Conservation (phyloP, 306 rosid species). For the Corylus avellana region DNA sequence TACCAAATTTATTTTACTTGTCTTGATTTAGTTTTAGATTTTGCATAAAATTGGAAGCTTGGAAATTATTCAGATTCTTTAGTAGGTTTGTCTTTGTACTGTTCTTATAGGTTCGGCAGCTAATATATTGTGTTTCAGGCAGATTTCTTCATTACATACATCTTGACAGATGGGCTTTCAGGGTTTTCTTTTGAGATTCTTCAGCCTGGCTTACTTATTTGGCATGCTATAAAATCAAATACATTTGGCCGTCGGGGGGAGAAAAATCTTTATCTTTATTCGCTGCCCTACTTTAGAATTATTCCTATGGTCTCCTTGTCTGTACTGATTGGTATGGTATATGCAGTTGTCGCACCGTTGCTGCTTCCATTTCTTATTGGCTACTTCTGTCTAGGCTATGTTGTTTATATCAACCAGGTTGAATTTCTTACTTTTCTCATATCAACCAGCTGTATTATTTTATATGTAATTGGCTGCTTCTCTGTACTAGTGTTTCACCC, state of each 20-base stretch:
- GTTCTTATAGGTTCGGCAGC: constrained; percentile 7
- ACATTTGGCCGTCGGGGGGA: constrained; percentile 35
- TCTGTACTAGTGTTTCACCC: background rate
- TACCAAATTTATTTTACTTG: background rate
- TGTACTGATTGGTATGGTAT: constrained; percentile 75
- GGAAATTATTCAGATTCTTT: background rate
- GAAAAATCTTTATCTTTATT: constrained; percentile 64
- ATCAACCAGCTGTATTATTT: constrained; percentile 36
- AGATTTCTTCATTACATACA: constrained; percentile 91
- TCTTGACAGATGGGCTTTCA: constrained; percentile 78
- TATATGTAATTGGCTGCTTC: background rate
- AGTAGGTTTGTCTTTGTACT: background rate
- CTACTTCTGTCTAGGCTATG: constrained; percentile 88
- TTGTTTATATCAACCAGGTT: constrained; percentile 66
- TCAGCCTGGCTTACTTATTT: constrained; percentile 75
- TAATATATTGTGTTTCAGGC: constrained; percentile 58
- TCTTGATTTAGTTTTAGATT: background rate
- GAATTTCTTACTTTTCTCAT: background rate
- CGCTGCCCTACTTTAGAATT: constrained; percentile 72
- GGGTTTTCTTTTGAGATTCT: constrained; percentile 92
- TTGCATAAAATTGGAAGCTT: constrained; percentile 12
- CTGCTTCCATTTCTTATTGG: constrained; percentile 82
- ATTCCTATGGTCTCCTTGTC: constrained; percentile 75
- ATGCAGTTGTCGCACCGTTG: constrained; percentile 79
- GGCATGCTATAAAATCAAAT: constrained; percentile 61